Base-by-base conservation (phyloP, 2,329 filamentous ascomycete species). In the Diaporthe sp. region DNA sequence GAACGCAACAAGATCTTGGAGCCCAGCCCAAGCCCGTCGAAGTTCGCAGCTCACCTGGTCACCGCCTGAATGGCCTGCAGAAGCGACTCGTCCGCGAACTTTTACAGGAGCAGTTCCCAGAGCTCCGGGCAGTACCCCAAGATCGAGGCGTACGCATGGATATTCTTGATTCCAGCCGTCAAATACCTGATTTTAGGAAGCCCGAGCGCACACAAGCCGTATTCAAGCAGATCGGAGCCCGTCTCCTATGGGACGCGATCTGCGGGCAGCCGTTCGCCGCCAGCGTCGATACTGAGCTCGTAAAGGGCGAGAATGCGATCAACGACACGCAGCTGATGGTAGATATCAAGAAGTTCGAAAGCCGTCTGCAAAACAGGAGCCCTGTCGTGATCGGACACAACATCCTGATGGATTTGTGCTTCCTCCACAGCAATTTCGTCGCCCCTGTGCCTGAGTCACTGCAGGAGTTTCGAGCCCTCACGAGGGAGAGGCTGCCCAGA, bases 361-460 rank as follows among this genome's bases (percentile, higher is more conserved):
- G 44, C 9, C 80, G 76, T 28, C 77, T 87, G 2, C 81, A 81
- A 61, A 44, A 46, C 1, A 79, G 78, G 17, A 77, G 76, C 2
- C 85, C 82, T 0, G 78, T 91, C 0, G 79, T 94, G 0, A 86
- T 94, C 4, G 91, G 92, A 0, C 92, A 94, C 82, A 94, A 94
- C 78, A 85, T 91, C 75, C 90, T 94, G 77, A 88, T 89, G 2
- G 92, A 94, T 78, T 84, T 94, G 4, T 87, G 90, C 49, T 93
- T 93, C 79, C 82, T 94, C 49, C 92, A 93, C 81, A 83, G 86
- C n/a, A 88, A 87, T 1, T 94, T 94, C 81, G 85, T 93, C 68
- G 90, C 90, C 1, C 77, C 83, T 1, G 83, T 94, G 2, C 92
- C 92, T 0, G 82, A 84, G 3, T 88, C 84, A 0, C 81, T 92